Base-by-base conservation (phyloP, 768 basidiomycete species). In the Pholiota molesta region DNA sequence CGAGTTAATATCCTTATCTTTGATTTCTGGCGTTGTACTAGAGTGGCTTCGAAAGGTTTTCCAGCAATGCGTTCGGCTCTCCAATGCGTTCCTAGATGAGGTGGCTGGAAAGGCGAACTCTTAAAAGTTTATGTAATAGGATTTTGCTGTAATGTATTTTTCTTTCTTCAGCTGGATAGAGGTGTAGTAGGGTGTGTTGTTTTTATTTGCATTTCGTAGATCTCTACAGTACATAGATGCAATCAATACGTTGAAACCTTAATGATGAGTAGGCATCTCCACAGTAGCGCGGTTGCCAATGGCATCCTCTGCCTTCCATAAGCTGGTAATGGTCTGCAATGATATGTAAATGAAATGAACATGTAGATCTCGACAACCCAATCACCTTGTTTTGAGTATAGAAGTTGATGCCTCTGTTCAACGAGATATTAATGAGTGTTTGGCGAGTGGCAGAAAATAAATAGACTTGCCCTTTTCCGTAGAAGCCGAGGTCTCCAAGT, bases 301-400 rank as follows among this genome's bases (percentile, higher is more conserved):
- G 7, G 92, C 92, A 69, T 94, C 92, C 69, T 94, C 94, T 8
- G 91, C 85, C 69, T 88, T 89, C 96, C 96, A 98, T 23, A 98
- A 83, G 60, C 92, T 89, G 3, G 96, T 99, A 5, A 87, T 94
- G 2, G 96, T 98, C 94, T 44, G 42, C 39, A n/a, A 21, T 16
- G 7, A 37, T 57, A 23, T 37, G 39, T 67, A 21, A 57, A 33
- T 59, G 14, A 49, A 60, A 49, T 52, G 13, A 65, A 28, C 5
- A 56, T 19, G 16, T 1, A 11, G 26, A 51, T 16, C 9, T 23
- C 16, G 21, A 40, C 10, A 26, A 53, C 26, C 4, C 13, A 47
- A 45, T 44, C 65, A 86, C 90, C 87, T 97, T 98, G 75, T 94
- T 90, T 75, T 95, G 91, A 3, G 97, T 99, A 73, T 95, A 99